Evolutionary conservation across 805 yeast genomes (phyloP).

Genomic region (Schizosaccharomyces octosporus): DNA sequence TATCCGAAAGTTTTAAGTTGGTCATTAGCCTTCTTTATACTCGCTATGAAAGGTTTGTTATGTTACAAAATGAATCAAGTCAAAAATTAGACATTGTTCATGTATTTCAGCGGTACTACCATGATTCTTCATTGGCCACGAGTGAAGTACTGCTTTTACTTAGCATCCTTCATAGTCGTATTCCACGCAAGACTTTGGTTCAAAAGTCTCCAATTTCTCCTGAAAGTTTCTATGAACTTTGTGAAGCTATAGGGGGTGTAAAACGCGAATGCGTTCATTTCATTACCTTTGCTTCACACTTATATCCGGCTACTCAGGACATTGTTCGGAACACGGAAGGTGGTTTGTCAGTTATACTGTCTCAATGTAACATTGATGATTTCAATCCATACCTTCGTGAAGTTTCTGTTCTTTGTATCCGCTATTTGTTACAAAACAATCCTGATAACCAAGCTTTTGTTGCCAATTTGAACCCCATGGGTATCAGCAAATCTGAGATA

Average conservation of each 20-base stretch:
- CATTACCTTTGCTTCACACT: background rate
- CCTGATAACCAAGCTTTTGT: conserved; percentile 51
- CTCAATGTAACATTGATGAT: conserved; percentile 65
- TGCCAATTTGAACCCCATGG: conserved; percentile 33
- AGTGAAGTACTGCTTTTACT: background rate
- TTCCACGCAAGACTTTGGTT: background rate
- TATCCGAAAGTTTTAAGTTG: too few species aligned
- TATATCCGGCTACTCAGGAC: conserved; percentile 29
- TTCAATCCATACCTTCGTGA: conserved; percentile 63
- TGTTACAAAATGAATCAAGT: too few species aligned
- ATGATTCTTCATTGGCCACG: background rate
- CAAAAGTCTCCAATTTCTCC: background rate
- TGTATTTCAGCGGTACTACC: too few species aligned
- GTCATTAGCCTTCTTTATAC: too few species aligned
- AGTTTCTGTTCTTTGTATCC: conserved; percentile 53
- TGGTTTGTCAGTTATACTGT: conserved; percentile 41
- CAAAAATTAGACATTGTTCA: too few species aligned
- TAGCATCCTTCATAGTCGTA: background rate
- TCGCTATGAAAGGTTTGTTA: too few species aligned
- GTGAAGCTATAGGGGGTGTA: background rate
- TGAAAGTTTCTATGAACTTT: background rate
- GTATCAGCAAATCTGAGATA: conserved; percentile 31
- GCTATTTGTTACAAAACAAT: conserved; percentile 41
- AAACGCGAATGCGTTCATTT: background rate
- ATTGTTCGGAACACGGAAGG: conserved; percentile 34